Evolutionary conservation across 768 basidiomycete species (phyloP).

Genomic region (Mycena olivaceomarginata): DNA sequence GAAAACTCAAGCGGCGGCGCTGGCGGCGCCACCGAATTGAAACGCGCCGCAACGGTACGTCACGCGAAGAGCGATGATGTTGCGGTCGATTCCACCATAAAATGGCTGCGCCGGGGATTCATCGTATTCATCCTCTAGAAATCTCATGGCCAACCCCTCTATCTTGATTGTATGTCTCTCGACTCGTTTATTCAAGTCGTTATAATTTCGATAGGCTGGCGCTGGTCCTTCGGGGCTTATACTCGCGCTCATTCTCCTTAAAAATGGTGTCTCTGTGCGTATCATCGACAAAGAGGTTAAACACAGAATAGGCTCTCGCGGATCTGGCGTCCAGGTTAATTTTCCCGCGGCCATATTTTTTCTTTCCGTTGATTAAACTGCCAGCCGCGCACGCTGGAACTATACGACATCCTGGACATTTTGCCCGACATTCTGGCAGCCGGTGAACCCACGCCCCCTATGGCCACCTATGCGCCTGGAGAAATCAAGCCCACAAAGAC

Average conservation of each 20-base stretch:
- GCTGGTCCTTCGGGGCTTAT: constrained; percentile 53
- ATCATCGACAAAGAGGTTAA: constrained; percentile 53
- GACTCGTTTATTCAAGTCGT: not conserved
- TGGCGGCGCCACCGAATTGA: too few species aligned
- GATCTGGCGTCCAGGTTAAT: constrained; percentile 50
- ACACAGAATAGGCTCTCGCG: constrained; percentile 49
- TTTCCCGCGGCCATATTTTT: not conserved
- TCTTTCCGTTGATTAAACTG: not conserved
- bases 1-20: too few species aligned
- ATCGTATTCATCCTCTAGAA: not conserved
- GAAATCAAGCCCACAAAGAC: constrained; percentile 24
- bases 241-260: constrained; percentile 53
- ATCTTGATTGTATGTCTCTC: constrained; percentile 15
- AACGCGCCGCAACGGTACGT: too few species aligned
- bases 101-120: too few species aligned
- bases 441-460: not conserved
- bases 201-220: constrained; percentile 27
- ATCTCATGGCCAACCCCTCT: not conserved
- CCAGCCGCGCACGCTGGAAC: constrained; percentile 52
- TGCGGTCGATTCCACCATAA: not conserved
- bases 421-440: constrained; percentile 37
- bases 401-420: constrained; percentile 50
- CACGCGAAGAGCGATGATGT: too few species aligned
- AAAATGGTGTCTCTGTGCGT: constrained; percentile 56
- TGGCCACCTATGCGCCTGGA: constrained; percentile 41